phyloP scores from a whole-genome alignment of 768 basidiomycete species.

The Cubamyces lactineus region DNA sequence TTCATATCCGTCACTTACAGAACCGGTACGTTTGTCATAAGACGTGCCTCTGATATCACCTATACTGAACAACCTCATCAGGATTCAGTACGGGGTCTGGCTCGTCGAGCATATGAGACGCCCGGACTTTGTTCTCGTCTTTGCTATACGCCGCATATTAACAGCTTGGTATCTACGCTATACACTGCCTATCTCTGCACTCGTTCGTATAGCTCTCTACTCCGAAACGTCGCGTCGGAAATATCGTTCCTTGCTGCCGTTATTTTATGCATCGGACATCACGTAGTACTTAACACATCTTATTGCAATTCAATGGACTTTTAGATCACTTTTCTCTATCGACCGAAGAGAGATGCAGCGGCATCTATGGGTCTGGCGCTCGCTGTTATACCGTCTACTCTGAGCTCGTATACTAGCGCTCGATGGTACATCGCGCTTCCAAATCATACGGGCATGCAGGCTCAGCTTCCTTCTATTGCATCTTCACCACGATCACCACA shows the following conservation, averaged over 20 bases:
- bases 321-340: too few relatives aligned
- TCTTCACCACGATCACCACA: too few relatives aligned
- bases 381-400: too few relatives aligned
- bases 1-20: neutral
- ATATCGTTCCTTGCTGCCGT: too few relatives aligned
- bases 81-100: constrained; percentile 18
- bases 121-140: neutral
- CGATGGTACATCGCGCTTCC: too few relatives aligned
- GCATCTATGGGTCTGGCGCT: too few relatives aligned
- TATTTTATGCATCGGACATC: too few relatives aligned
- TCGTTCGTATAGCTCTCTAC: neutral
- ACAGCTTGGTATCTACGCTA: neutral
- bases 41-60: too few relatives aligned
- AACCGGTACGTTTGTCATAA: constrained; percentile 14
- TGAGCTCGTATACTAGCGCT: too few relatives aligned
- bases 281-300: neutral
- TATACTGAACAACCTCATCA: neutral
- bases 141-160: too few relatives aligned
- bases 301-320: neutral
- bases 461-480: neutral
- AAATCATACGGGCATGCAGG: neutral
- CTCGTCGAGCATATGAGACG: constrained; percentile 5
- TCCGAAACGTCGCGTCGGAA: too few relatives aligned
- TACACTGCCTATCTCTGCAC: neutral
- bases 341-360: too few relatives aligned